Evolutionary conservation across 768 basidiomycete species (phyloP).

Genomic region (Mrakia blollopis): DNA sequence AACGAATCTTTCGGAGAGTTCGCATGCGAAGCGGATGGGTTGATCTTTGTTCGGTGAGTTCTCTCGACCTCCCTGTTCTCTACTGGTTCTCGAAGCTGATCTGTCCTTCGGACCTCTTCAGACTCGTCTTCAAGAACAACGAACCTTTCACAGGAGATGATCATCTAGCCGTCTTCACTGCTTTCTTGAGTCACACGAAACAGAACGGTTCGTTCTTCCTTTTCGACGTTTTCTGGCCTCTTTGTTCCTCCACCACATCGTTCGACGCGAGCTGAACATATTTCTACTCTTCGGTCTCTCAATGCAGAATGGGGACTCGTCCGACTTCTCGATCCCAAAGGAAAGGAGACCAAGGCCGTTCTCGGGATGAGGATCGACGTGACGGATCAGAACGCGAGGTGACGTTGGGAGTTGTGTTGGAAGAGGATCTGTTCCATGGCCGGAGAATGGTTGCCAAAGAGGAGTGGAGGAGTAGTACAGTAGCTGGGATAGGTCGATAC

Average conservation of each 20-base stretch:
- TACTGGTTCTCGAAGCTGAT: too few relatives aligned
- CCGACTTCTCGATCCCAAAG: not conserved
- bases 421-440: not conserved
- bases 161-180: not conserved
- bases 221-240: too few relatives aligned
- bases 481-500: too few relatives aligned
- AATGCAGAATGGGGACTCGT: not conserved
- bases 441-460: too few relatives aligned
- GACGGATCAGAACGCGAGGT: not conserved
- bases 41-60: not conserved
- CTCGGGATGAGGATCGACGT: constrained; percentile 1
- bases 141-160: not conserved
- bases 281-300: not conserved
- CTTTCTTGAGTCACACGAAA: not conserved
- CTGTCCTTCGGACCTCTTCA: not conserved
- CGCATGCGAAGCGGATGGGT: too few relatives aligned
- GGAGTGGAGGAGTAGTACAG: too few relatives aligned
- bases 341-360: not conserved
- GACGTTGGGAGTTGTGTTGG: not conserved
- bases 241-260: too few relatives aligned
- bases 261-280: too few relatives aligned
- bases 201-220: not conserved
- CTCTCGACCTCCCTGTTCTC: not conserved
- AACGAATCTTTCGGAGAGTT: constrained; percentile 5
- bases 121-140: not conserved